Percentiles rank a stretch among this genome's conserved stretches.
Conservation (phyloP, 108 stramenopile species). For the Mediolabrus comicus region DNA sequence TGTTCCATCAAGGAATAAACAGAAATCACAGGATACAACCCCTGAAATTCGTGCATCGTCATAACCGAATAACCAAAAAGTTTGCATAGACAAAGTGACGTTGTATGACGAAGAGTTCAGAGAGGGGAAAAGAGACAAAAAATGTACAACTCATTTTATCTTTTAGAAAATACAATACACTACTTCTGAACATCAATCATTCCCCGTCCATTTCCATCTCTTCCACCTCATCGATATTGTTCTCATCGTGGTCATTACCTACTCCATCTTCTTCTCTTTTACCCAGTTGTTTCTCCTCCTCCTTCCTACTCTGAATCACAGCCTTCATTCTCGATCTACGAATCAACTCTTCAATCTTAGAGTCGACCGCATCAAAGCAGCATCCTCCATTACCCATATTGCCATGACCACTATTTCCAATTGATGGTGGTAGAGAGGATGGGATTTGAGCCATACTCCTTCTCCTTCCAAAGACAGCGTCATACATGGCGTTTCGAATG, state of each 20-base stretch:
- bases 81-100: constrained; percentile 1
- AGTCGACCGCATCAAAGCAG: constrained; percentile 30
- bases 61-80: constrained; percentile 1
- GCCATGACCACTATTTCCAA: not conserved
- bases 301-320: constrained; percentile 10
- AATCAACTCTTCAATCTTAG: constrained; percentile 45
- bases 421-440: not conserved
- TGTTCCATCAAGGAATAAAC: not conserved
- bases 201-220: constrained; percentile 16
- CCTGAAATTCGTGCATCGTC: not conserved
- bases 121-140: no score
- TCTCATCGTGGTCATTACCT: not conserved
- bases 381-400: not conserved
- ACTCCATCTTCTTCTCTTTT: not conserved
- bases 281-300: not conserved
- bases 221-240: not conserved
- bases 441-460: not conserved
- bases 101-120: not conserved
- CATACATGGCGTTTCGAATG: constrained; percentile 39
- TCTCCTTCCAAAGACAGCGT: constrained; percentile 34
- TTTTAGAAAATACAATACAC: not conserved
- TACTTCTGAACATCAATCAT: not conserved
- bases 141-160: not conserved
- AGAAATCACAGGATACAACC: not conserved
- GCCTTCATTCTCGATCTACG: constrained; percentile 33